Conservation (phyloP, 106 monocot genomes). For the Gastrodia elata region DNA sequence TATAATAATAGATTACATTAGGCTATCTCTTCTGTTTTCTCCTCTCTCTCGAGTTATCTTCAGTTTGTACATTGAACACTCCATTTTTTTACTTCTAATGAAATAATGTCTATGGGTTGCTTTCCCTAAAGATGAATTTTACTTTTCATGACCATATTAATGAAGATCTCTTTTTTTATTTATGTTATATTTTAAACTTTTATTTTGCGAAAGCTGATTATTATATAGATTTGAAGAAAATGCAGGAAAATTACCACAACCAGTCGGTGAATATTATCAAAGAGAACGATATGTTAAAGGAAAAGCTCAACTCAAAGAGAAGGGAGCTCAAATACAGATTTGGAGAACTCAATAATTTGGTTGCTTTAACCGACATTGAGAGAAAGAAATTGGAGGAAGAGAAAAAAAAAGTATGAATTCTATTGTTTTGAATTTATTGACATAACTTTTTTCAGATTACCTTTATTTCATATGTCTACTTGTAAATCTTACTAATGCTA, state of each 20-base stretch:
- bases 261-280: conserved; percentile 48
- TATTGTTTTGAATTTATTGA: background rate
- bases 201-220: background rate
- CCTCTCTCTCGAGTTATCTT: too few relatives aligned
- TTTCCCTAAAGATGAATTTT: too few relatives aligned
- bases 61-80: too few relatives aligned
- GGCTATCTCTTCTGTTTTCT: too few relatives aligned
- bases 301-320: conserved; percentile 46
- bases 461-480: background rate
- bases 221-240: conserved; percentile 48
- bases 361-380: conserved; percentile 39
- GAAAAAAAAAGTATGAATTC: conserved; percentile 52
- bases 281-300: conserved; percentile 61
- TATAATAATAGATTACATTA: too few relatives aligned
- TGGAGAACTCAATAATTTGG: conserved; percentile 52
- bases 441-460: background rate
- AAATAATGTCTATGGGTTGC: too few relatives aligned
- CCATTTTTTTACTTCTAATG: too few relatives aligned
- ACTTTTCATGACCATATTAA: background rate
- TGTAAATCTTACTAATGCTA: too few relatives aligned
- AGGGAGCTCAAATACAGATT: conserved; percentile 52
- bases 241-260: conserved; percentile 55
- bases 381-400: conserved; percentile 54
- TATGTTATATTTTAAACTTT: background rate
- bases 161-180: background rate